These are phyloP conservation scores for Phaeoacremonium minimum DNA, from an alignment of 2,329 filamentous ascomycete species.

Conservation along the genomic window DNA sequence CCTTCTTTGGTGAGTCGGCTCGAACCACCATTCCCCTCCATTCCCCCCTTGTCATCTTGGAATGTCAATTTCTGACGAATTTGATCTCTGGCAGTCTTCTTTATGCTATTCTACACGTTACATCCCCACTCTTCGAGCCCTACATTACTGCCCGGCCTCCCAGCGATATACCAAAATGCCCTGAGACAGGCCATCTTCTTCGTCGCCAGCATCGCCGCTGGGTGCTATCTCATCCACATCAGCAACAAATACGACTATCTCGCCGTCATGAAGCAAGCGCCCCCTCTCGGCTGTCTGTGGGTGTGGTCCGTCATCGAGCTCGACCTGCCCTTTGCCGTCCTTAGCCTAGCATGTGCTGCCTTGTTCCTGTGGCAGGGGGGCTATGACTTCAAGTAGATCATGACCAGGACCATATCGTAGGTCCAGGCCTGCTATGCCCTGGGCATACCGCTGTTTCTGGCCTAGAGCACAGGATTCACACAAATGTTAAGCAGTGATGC, in stretches of 20 bases:
- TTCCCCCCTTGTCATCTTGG: conserved; percentile 1
- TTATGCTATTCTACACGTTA: conserved; percentile 50
- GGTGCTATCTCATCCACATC: conserved; percentile 76
- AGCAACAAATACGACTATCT: conserved; percentile 80
- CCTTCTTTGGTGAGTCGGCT: conserved; percentile 43
- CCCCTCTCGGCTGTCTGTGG: conserved; percentile 87
- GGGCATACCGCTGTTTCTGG: too few species aligned
- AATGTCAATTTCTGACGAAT: conserved; percentile 8
- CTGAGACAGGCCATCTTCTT: conserved; percentile 62
- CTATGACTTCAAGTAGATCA: conserved; percentile 39
- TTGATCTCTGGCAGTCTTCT: conserved; percentile 38
- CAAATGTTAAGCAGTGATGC: too few species aligned
- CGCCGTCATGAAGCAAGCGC: conserved; percentile 85
- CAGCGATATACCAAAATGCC: conserved; percentile 37
- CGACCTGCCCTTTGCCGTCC: conserved; percentile 61
- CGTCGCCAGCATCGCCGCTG: conserved; percentile 51
- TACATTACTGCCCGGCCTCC: conserved; percentile 43
- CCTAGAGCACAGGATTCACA: too few species aligned
- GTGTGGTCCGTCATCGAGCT: conserved; percentile 91
- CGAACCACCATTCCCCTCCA: not conserved
- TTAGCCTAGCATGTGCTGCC: conserved; percentile 42
- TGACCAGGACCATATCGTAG: too few species aligned
- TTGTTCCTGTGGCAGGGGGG: conserved; percentile 44
- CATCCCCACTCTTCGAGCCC: conserved; percentile 49
- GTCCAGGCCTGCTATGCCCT: too few species aligned